Evolutionary conservation across 805 yeast genomes (phyloP).

Genomic region (Komagataella ulmi): DNA sequence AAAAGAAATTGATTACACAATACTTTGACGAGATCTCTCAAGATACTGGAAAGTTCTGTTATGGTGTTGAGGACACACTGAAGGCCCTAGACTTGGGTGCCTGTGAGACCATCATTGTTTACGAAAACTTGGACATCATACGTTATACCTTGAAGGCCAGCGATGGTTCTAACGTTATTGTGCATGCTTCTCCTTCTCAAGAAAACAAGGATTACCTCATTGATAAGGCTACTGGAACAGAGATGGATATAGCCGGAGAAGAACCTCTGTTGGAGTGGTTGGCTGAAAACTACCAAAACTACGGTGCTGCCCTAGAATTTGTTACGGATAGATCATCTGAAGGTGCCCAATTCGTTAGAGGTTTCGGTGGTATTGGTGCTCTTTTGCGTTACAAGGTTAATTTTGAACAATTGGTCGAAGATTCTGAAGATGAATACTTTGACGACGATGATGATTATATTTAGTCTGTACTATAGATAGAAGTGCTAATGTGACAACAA

Average conservation of each 20-base stretch:
- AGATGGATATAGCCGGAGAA: conserved; percentile 82
- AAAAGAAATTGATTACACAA: conserved; percentile 82
- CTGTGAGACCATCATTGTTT: conserved; percentile 83
- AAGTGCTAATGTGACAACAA: conserved; percentile 1
- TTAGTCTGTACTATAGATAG: neutral
- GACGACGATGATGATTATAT: conserved; percentile 33
- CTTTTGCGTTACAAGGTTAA: conserved; percentile 91
- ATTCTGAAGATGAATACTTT: conserved; percentile 79
- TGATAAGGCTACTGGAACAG: conserved; percentile 80
- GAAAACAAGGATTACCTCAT: conserved; percentile 63
- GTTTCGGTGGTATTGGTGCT: conserved; percentile 99
- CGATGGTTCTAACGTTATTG: conserved; percentile 67
- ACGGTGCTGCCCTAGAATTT: conserved; percentile 92
- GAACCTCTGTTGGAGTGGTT: conserved; percentile 90
- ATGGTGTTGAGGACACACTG: conserved; percentile 91
- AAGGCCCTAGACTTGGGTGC: conserved; percentile 97
- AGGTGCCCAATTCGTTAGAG: conserved; percentile 96
- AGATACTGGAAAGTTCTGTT: conserved; percentile 95
- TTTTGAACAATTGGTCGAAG: conserved; percentile 89
- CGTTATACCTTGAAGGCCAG: conserved; percentile 77
- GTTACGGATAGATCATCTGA: conserved; percentile 94
- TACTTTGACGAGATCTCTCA: conserved; percentile 97
- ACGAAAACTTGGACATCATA: conserved; percentile 77
- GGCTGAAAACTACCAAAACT: conserved; percentile 89
- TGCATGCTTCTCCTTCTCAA: conserved; percentile 58